These are phyloP conservation scores for Vaccinium macrocarpon DNA, from an alignment of 148 eudicot species.

Conservation along the genomic window DNA sequence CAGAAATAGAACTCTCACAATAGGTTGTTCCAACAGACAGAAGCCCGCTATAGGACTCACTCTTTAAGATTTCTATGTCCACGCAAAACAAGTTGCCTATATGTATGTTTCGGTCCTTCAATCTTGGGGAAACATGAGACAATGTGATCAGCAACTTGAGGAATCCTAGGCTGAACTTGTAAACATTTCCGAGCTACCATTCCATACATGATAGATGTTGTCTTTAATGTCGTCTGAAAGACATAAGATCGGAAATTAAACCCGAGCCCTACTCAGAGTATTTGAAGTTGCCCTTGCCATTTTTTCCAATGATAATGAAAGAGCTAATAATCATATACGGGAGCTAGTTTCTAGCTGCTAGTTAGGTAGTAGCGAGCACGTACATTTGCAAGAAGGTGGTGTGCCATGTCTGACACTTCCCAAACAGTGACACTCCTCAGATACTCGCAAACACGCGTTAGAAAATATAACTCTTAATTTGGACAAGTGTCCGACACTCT, in stretches of 20 bases:
- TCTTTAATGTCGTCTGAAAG: neutral
- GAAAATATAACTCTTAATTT: no score
- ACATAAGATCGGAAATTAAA: neutral
- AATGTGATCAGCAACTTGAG: neutral
- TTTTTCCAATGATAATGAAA: neutral
- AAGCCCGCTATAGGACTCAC: neutral
- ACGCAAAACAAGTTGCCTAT: neutral
- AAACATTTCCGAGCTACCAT: neutral
- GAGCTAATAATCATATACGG: neutral
- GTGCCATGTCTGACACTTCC: no score
- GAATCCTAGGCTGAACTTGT: neutral
- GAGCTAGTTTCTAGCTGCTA: neutral
- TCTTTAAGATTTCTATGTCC: neutral
- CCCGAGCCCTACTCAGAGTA: neutral
- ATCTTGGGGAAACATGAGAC: neutral
- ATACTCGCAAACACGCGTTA: no score
- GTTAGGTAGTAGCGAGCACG: no score
- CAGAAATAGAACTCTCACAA: neutral
- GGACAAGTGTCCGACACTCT: no score
- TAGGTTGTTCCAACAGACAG: neutral
- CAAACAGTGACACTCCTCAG: no score
- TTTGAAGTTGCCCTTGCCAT: neutral
- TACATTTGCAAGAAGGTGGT: no score
- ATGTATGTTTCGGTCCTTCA: neutral
- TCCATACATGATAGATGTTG: neutral